Conservation (phyloP, 352 stramenopile species). For the Pythium aphanidermatum region DNA sequence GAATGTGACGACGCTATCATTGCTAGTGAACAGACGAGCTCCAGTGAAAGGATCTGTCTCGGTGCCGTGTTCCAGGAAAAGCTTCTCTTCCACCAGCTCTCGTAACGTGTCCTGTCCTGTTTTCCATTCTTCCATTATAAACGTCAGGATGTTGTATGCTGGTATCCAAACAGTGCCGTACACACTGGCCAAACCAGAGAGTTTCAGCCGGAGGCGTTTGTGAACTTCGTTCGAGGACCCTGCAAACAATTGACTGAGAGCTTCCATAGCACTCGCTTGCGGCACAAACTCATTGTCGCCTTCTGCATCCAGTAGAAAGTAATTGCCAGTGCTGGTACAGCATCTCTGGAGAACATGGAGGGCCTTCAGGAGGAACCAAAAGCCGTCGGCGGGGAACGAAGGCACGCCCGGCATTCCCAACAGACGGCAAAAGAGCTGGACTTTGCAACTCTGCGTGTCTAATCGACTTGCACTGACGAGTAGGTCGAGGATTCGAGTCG, state of each 20-base stretch:
- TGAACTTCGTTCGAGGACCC: slow-evolving; percentile 29
- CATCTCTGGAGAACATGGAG: slow-evolving; percentile 37
- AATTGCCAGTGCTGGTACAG: slow-evolving; percentile 28
- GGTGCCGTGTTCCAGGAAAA: slow-evolving; percentile 5
- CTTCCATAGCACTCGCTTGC: slow-evolving; percentile 36
- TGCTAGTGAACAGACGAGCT: slow-evolving; percentile 1
- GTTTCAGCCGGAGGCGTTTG: slow-evolving; percentile 33
- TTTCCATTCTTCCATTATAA: slow-evolving; percentile 47
- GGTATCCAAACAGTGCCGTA: slow-evolving; percentile 53
- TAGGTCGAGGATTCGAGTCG: slow-evolving; percentile 34
- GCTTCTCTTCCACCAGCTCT: slow-evolving; percentile 21
- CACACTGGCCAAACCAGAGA: slow-evolving; percentile 38
- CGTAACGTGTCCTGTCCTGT: slow-evolving; percentile 20
- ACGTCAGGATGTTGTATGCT: slow-evolving; percentile 35
- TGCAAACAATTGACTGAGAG: slow-evolving; percentile 28
- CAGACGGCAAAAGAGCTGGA: slow-evolving; percentile 41
- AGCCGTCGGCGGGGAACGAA: slow-evolving; percentile 27
- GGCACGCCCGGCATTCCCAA: slow-evolving; percentile 33
- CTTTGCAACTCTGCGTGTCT: slow-evolving; percentile 55
- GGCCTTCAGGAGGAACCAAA: slow-evolving; percentile 50
- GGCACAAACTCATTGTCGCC: slow-evolving; percentile 45
- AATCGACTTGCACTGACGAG: slow-evolving; percentile 35
- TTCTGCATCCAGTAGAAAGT: slow-evolving; percentile 38
- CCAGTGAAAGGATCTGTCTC: slow-evolving; percentile 11
- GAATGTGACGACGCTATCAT: slow-evolving; percentile 13